phyloP scores from a whole-genome alignment of 352 stramenopile species.

The Phytophthora ramorum region DNA sequence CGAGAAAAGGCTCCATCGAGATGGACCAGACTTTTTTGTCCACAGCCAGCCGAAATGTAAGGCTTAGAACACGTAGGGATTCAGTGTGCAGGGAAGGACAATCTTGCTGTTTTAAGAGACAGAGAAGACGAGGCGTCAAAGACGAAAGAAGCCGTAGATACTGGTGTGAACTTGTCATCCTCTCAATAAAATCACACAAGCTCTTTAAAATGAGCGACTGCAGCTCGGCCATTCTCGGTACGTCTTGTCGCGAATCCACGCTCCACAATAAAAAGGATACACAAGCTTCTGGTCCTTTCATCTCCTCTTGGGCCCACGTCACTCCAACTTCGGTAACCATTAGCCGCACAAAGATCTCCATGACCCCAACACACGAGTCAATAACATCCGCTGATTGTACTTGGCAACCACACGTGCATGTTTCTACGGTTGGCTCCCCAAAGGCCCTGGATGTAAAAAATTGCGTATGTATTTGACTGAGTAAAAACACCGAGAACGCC shows the following conservation, averaged over 20 bases:
- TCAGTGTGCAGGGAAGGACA: conserved; percentile 13
- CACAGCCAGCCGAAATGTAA: conserved; percentile 25
- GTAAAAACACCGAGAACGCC: conserved; percentile 18
- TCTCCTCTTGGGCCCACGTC: conserved; percentile 30
- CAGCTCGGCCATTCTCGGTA: conserved; percentile 8
- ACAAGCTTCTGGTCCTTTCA: conserved; percentile 27
- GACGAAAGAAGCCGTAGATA: conserved; percentile 20
- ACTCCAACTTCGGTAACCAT: conserved; percentile 26
- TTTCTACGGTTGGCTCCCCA: conserved; percentile 4
- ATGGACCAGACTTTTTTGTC: conserved; percentile 34
- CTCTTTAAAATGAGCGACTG: conserved; percentile 13
- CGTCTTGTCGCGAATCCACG: not conserved
- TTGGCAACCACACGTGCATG: conserved; percentile 20
- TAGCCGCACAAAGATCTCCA: conserved; percentile 23
- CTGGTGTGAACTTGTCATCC: conserved; percentile 30
- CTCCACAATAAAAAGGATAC: conserved; percentile 26
- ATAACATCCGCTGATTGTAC: not conserved
- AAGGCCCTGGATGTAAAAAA: conserved; percentile 21
- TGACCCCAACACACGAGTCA: conserved; percentile 16
- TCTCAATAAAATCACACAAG: conserved; percentile 19
- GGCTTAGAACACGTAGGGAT: conserved; percentile 26
- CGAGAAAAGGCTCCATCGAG: conserved; percentile 25
- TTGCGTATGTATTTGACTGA: conserved; percentile 20
- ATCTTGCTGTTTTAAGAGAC: conserved; percentile 17
- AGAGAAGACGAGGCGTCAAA: conserved; percentile 16